Base-by-base conservation (phyloP, 2,329 filamentous ascomycete genomes). In the Hypoxylon sp. region DNA sequence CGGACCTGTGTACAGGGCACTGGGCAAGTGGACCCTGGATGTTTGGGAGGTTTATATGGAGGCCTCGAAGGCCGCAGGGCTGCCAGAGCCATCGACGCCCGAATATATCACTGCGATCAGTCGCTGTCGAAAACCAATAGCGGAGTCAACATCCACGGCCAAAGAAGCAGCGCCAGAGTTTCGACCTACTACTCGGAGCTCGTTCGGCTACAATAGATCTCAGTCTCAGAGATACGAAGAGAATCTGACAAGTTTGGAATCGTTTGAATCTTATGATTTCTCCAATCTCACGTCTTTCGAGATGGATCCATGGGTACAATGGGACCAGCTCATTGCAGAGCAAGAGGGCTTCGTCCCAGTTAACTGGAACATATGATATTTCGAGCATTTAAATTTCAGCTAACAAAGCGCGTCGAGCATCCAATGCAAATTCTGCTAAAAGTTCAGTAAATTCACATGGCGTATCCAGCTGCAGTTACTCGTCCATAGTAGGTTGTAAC, bases 221-320 rank as follows among this genome's bases (percentile, higher is more conserved):
- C 54, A 63, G 22, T 14, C 50, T 5, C 42, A 63, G 6, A 33
- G 24, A 22, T 57, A 39, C 13, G 59, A 63, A 26, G 66, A 37
- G 2, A 47, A 51, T 35, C 10, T 66, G 5, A 13, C 50, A 24
- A 37, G 47, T 44, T 46, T 63, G 10, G 72, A 71, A 47, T 3
- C 57, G 9, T 50, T 68, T 37, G 67, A 70, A 22, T 67, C 57
- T 17, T 65, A 71, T 66, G 71, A 69, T 55, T 75, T 75, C 42
- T 61, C 70, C 2, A 66, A 74, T 55, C 53, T 75, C 14, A 31
- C 74, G 3, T 74, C 75, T 13, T 76, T 75, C 24, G 75, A 78
- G 31, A 69, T 74, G 67, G 71, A 78, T 35, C 68, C 74, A 59
- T 78, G 76, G 76, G 5, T 70, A 11, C 75, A 76, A 52, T 78